These are phyloP conservation scores for Hygrophila difformis DNA, from an alignment of 257 asterid species.

Conservation along the genomic window DNA sequence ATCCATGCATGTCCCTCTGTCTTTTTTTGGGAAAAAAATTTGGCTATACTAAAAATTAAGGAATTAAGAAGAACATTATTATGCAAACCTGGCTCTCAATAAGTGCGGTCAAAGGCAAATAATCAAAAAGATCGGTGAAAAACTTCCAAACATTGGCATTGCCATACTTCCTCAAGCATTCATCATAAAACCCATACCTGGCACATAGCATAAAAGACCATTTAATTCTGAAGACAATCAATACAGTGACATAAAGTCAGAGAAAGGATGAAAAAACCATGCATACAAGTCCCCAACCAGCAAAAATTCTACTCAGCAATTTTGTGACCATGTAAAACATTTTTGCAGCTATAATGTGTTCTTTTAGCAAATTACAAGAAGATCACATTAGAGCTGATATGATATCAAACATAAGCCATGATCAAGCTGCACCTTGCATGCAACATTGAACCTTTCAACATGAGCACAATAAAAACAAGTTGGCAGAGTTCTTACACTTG, in stretches of 20 bases:
- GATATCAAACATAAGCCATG: constrained; percentile 2
- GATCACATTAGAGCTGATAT: too few species aligned
- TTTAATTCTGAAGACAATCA: constrained; percentile 15
- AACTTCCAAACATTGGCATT: constrained; percentile 98
- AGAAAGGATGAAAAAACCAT: too few species aligned
- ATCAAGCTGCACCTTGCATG: constrained; percentile 9
- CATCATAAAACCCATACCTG: constrained; percentile 97
- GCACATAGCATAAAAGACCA: constrained; percentile 17
- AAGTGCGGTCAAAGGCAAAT: constrained; percentile 95
- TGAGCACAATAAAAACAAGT: constrained; percentile 14
- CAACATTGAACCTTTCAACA: constrained; percentile 9
- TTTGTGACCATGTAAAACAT: too few species aligned
- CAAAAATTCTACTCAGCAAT: too few species aligned
- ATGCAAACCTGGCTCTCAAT: constrained; percentile 95
- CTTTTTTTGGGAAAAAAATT: too few species aligned
- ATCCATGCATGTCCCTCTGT: too few species aligned
- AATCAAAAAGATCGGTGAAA: constrained; percentile 97
- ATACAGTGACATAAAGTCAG: too few species aligned
- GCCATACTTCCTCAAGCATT: constrained; percentile 98
- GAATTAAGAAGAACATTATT: neutral
- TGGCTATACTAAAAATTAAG: constrained; percentile 9
- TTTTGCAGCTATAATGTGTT: too few species aligned
- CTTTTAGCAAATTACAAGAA: too few species aligned
- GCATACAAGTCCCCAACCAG: too few species aligned
- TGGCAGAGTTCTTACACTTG: constrained; percentile 76